Evolutionary conservation across 352 stramenopile genomes (phyloP), one percentile per base, ranked within the genome.

Genomic region (Pythium rishiriense): DNA sequence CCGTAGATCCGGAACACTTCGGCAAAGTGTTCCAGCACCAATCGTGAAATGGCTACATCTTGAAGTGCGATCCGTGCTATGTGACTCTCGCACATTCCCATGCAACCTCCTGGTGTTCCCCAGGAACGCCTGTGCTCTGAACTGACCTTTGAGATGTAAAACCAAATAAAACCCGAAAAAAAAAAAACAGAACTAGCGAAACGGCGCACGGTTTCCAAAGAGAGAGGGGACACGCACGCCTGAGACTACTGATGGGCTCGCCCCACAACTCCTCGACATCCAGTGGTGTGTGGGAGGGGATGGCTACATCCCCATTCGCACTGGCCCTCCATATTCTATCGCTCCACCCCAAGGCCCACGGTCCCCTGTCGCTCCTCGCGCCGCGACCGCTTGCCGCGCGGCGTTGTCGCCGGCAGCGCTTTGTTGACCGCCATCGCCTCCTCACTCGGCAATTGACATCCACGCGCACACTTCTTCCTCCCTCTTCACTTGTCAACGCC

Each of bases 141-240:
- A n/a, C n/a, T n/a, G n/a, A n/a, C n/a, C n/a, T n/a, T n/a, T n/a
- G n/a, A n/a, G n/a, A n/a, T n/a, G n/a, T n/a, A n/a, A n/a, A n/a
- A n/a, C n/a, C n/a, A n/a, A 51, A 4, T 17, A 51, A 29, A 51
- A 24, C 41, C 41, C 12, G 12, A 29, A 48, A 1, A 29, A 51
- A 19, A 28, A 19, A 28, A 56, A 57, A 57, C 49, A 57, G 49
- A 57, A 46, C 15, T 28, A 39, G 28, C 6, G 31, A 57, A 57
- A 57, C 49, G 49, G 4, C 24, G 11, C 45, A 2, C 41, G 1
- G 21, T 47, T 47, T 33, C 24, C 1, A 3, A 0, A 39, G 29
- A 57, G 29, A 45, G 29, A 31, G 31, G 31, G 11, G 49, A 45
- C 49, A 28, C 10, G 12, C 15, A 51, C 24, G 21, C n/a, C 45